Conservation (phyloP, 83 land plant species). For the Picea mariana region DNA sequence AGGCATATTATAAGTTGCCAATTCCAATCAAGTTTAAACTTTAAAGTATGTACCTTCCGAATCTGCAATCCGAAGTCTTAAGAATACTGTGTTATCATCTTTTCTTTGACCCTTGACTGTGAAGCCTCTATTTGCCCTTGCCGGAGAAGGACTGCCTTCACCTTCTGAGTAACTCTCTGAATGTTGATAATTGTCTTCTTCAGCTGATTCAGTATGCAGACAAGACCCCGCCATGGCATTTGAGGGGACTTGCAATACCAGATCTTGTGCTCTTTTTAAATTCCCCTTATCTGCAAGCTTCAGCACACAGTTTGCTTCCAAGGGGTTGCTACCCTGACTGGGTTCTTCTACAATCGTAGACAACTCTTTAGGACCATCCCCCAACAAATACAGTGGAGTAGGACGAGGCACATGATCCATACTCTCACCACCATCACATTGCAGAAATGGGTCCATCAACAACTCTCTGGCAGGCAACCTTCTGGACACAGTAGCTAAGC, state of each 20-base stretch:
- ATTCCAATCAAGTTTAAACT: not conserved
- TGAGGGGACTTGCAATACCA: conserved; percentile 4
- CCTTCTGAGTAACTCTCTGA: not conserved
- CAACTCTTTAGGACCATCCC: not conserved
- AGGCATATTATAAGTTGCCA: conserved; percentile 1
- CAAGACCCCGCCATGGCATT: not conserved
- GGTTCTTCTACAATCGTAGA: not conserved
- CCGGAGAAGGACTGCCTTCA: not conserved
- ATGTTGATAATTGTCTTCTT: not conserved
- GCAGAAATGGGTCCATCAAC: conserved; percentile 76
- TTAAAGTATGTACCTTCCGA: conserved; percentile 45
- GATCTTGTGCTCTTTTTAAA: conserved; percentile 3
- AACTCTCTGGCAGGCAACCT: conserved; percentile 81
- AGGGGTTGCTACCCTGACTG: not conserved
- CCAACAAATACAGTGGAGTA: not conserved
- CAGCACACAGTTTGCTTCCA: not conserved
- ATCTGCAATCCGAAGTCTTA: conserved; percentile 75
- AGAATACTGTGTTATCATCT: conserved; percentile 62
- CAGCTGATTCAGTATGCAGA: conserved; percentile 1
- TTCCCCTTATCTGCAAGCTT: conserved; percentile 1
- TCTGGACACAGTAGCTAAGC: conserved; percentile 63
- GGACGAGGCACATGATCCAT: not conserved
- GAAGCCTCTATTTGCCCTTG: conserved; percentile 42
- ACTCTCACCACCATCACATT: conserved; percentile 38
- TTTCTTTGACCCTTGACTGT: conserved; percentile 66